Percentiles rank a stretch among this genome's conserved stretches.
Conservation (phyloP, 345 rosid species). For the Salix arbutifolia region DNA sequence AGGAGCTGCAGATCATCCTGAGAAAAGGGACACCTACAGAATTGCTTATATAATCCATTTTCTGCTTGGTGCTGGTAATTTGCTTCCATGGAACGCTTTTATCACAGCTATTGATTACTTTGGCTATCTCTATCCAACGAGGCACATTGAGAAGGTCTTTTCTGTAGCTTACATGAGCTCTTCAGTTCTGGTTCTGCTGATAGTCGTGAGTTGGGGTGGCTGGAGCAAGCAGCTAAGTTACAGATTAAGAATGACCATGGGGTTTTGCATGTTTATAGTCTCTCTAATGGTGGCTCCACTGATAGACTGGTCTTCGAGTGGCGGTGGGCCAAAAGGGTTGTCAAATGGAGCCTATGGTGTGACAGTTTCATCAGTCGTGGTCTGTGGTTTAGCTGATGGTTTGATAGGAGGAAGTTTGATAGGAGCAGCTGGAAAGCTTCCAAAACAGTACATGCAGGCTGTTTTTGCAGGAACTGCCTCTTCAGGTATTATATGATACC, state of each 20-base stretch:
- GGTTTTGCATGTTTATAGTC: conserved; percentile 65
- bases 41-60: conserved; percentile 77
- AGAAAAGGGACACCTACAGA: conserved; percentile 58
- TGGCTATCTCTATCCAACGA: conserved; percentile 55
- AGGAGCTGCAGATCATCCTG: conserved; percentile 29
- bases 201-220: conserved; percentile 52
- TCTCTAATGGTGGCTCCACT: conserved; percentile 65
- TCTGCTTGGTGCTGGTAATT: conserved; percentile 86
- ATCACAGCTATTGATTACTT: conserved; percentile 92
- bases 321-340: conserved; percentile 21
- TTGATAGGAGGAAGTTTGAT: conserved; percentile 79
- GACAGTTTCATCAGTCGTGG: conserved; percentile 60
- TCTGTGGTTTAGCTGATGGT: conserved; percentile 88
- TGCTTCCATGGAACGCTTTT: conserved; percentile 93
- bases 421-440: conserved; percentile 85
- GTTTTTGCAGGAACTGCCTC: conserved; percentile 94
- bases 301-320: conserved; percentile 54
- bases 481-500: conserved; percentile 48
- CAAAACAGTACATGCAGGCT: conserved; percentile 89
- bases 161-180: conserved; percentile 87
- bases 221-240: conserved; percentile 53
- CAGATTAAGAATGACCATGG: conserved; percentile 69
- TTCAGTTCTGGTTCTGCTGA: conserved; percentile 57
- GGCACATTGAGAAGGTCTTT: conserved; percentile 78
- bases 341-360: conserved; percentile 35